Percentiles rank a stretch among this genome's conserved stretches.
These are phyloP conservation scores for Scleromitrula shiraiana DNA, from an alignment of 2,329 filamentous ascomycete genomes.

Conservation along the genomic window DNA sequence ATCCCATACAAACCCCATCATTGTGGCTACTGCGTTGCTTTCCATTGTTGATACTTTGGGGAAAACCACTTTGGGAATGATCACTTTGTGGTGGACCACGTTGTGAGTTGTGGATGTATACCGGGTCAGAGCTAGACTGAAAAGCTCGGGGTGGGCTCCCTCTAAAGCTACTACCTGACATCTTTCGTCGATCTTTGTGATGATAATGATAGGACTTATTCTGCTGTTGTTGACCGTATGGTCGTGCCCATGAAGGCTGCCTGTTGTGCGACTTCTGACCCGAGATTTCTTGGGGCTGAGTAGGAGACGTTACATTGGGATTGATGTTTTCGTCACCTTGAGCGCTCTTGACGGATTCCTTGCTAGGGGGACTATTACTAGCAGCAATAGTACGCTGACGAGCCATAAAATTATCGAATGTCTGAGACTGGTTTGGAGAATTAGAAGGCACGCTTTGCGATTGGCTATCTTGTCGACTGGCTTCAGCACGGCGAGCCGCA, in stretches of 20 bases:
- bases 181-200: neutral
- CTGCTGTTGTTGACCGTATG: neutral
- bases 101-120: conserved; percentile 10
- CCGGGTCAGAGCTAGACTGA: conserved; percentile 3
- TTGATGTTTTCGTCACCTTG: neutral
- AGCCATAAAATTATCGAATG: neutral
- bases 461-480: no score
- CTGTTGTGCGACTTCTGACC: neutral
- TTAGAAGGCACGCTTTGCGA: neutral
- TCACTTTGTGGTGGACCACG: no score
- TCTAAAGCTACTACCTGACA: neutral
- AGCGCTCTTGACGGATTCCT: no score
- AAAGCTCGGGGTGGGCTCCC: neutral
- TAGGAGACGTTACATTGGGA: neutral
- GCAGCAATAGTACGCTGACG: neutral
- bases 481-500: no score
- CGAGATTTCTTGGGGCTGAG: neutral
- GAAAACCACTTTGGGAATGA: no score
- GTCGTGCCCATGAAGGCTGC: neutral
- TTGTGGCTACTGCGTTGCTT: neutral
- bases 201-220: neutral
- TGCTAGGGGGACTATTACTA: neutral
- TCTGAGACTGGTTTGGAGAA: neutral
- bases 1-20: neutral
- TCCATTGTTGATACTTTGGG: no score